Evolutionary conservation across 768 basidiomycete species (phyloP), one percentile per base, ranked within the genome.

Genomic region (Mycena latifolia): DNA sequence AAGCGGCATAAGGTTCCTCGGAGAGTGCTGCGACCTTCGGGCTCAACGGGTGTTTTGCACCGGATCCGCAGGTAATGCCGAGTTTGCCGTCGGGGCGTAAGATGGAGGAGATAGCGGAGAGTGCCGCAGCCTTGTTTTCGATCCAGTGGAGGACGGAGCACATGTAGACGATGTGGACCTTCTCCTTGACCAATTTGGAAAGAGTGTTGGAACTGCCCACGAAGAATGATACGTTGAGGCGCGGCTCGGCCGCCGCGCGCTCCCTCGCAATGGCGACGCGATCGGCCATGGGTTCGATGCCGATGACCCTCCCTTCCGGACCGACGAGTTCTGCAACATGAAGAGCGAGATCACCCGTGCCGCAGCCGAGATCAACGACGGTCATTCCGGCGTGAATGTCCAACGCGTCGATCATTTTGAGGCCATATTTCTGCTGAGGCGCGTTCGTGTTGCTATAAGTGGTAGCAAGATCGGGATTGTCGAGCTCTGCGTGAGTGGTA

Each of bases 211-310:
- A 8, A 20, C 9, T n/a, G 45, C 45, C 45, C 10, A 46, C 45
- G 45, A 46, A n/a, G 45, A 46, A 46, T 46, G 45, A 46, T 20
- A 46, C 45, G 45, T 24, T 18, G 45, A 46, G 45, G 20, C n/a
- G 20, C 45, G 45, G 45, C 8, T n/a, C 9, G 45, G 9, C 45
- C 24, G 45, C 20, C 24, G 45, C 45, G 45, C 45, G 45, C 45
- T 46, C 9, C 17, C 10, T 46, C 20, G 45, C 45, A 46, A 46
- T 46, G 20, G 9, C 45, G 24, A 46, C 24, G 24, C 45, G 45
- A 18, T 24, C 24, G 10, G 9, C 10, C 45, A 20, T 24, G 45
- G 45, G 45, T 18, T 46, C 45, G 45, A 46, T 24, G 45, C 45
- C 45, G 45, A 46, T 46, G 45, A 46, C 45, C 24, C n/a, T 46